phyloP scores from a whole-genome alignment of 805 yeast species.

The Hanseniaspora valbyensis region DNA sequence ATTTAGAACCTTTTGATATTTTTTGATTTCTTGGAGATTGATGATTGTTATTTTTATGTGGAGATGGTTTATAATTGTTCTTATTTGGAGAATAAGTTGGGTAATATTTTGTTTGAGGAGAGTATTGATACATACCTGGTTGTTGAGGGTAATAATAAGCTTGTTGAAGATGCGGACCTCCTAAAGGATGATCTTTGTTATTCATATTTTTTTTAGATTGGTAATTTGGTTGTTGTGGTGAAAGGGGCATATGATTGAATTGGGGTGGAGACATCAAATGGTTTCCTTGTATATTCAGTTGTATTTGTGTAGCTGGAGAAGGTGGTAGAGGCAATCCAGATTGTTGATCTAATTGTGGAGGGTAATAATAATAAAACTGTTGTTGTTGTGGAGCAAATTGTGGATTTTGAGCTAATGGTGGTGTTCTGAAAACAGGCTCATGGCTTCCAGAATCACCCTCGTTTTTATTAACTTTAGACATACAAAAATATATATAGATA shows the following conservation, averaged over 20 bases:
- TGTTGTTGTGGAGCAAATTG: slow-evolving; percentile 1
- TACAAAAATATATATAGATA: no score
- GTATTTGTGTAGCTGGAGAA: no score
- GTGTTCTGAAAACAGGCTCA: slow-evolving; percentile 4
- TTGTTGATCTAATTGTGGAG: neutral
- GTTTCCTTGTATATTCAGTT: neutral
- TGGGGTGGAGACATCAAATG: slow-evolving; percentile 7
- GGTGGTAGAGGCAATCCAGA: no score
- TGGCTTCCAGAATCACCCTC: neutral
- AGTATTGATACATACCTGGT: neutral
- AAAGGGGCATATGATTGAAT: neutral
- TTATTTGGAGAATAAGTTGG: neutral
- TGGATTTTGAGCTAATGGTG: neutral
- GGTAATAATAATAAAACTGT: slow-evolving; percentile 3
- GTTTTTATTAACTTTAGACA: neutral
- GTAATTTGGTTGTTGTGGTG: neutral
- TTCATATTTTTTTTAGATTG: neutral
- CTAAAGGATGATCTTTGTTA: neutral
- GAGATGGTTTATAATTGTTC: neutral
- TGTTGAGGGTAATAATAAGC: neutral
- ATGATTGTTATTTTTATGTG: no score
- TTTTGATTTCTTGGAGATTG: no score
- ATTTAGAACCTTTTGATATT: no score
- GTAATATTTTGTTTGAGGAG: neutral
- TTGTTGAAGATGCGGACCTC: neutral